Evolutionary conservation across 2,329 filamentous ascomycete species (phyloP).

Genomic region (Trichophyton equinum): DNA sequence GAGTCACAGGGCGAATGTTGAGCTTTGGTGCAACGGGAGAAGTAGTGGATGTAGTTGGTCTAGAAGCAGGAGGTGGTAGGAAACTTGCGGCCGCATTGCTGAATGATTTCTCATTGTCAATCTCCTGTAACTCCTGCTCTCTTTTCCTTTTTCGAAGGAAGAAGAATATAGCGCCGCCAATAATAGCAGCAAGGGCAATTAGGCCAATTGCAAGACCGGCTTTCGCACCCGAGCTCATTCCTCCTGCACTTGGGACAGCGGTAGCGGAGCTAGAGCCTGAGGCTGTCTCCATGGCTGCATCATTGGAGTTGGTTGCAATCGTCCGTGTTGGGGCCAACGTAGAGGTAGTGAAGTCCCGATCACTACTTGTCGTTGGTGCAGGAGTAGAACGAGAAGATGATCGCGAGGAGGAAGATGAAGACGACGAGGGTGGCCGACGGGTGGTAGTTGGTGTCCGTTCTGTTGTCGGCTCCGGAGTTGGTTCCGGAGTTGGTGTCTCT

Average conservation of each 20-base stretch:
- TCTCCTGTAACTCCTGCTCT: conserved; percentile 35
- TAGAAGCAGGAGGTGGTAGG: conserved; percentile 20
- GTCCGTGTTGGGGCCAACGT: conserved; percentile 1
- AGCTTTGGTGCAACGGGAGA: conserved; percentile 57
- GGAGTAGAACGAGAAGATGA: conserved; percentile 9
- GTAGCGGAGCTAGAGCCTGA: conserved; percentile 16
- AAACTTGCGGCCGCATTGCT: conserved; percentile 20
- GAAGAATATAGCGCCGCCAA: conserved; percentile 59
- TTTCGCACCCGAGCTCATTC: conserved; percentile 43
- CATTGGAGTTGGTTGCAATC: conserved; percentile 5
- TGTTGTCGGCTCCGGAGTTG: no score
- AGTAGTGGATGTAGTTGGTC: conserved; percentile 24
- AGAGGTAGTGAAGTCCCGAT: conserved; percentile 5
- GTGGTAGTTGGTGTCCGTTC: conserved; percentile 8
- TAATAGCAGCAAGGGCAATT: conserved; percentile 52
- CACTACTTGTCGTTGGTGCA: not conserved
- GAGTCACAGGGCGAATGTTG: conserved; percentile 70
- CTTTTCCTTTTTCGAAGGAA: conserved; percentile 60
- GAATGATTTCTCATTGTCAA: conserved; percentile 52
- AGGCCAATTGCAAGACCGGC: conserved; percentile 80
- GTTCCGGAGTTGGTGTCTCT: conserved; percentile 9
- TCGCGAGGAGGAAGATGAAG: conserved; percentile 3
- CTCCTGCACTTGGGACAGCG: conserved; percentile 17
- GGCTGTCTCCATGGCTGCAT: conserved; percentile 9
- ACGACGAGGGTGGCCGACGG: conserved; percentile 3